Conservation (phyloP, 179 eudicot genomes). For the Corrigiola litoralis region DNA sequence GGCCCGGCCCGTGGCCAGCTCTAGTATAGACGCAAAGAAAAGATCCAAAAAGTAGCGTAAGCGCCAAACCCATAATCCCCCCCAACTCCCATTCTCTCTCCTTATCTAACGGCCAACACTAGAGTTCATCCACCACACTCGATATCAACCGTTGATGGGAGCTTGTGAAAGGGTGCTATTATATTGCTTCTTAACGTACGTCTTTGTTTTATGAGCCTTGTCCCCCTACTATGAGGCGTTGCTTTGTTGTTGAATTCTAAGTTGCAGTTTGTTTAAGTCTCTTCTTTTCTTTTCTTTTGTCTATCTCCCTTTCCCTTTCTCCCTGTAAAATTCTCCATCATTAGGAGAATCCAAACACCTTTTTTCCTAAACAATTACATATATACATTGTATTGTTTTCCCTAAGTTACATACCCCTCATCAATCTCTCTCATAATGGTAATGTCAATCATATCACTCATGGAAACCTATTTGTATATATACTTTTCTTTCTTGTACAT, state of each 20-base stretch:
- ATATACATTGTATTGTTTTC: not conserved
- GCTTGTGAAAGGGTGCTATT: not conserved
- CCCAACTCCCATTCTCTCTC: constrained; percentile 10
- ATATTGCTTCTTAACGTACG: not conserved
- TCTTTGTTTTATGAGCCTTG: constrained; percentile 23
- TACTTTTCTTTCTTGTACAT: not conserved
- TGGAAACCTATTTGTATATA: not conserved
- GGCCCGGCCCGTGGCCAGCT: too few relatives aligned
- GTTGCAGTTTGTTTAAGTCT: constrained; percentile 62
- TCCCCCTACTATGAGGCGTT: constrained; percentile 28
- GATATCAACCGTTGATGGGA: constrained; percentile 29
- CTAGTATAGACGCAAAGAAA: constrained; percentile 54
- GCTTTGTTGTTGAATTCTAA: constrained; percentile 63
- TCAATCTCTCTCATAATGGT: constrained; percentile 19
- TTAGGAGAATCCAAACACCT: constrained; percentile 29
- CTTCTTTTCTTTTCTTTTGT: constrained; percentile 19
- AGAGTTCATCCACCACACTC: constrained; percentile 32
- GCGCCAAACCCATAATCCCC: constrained; percentile 49
- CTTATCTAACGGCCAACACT: constrained; percentile 28
- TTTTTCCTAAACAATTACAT: constrained; percentile 17
- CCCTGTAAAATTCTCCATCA: constrained; percentile 22
- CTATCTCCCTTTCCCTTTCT: constrained; percentile 18
- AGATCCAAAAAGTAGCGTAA: constrained; percentile 56
- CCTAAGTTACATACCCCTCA: constrained; percentile 1
- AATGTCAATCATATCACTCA: constrained; percentile 19